Percentiles rank a stretch among this genome's conserved stretches.
phyloP scores from a whole-genome alignment of 2,329 filamentous ascomycete genomes.

The Gnomoniopsis sp. region DNA sequence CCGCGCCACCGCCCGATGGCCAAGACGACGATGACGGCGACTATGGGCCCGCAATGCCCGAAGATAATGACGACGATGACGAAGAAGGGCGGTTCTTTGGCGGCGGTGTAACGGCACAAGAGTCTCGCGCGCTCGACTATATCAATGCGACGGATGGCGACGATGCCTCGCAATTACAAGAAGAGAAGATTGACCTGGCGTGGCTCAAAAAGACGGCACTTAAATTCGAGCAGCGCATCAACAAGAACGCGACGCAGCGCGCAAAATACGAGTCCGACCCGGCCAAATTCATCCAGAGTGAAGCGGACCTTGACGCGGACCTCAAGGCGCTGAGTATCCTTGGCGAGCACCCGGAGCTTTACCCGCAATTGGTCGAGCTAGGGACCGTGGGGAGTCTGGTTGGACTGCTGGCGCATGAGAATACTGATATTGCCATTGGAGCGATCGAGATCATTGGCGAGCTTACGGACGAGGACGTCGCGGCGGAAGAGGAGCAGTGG shows the following conservation, averaged over 20 bases:
- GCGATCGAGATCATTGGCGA: constrained; percentile 87
- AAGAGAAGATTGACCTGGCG: constrained; percentile 75
- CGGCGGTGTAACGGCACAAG: constrained; percentile 77
- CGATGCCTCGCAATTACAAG: constrained; percentile 33
- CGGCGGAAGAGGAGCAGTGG: constrained; percentile 79
- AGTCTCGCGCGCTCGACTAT: constrained; percentile 82
- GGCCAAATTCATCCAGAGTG: constrained; percentile 76
- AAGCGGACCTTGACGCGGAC: constrained; percentile 85
- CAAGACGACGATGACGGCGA: constrained; percentile 48
- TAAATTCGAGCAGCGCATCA: constrained; percentile 86
- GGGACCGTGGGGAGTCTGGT: constrained; percentile 74
- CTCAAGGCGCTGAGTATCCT: constrained; percentile 85
- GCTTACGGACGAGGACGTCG: constrained; percentile 88
- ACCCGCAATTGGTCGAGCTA: constrained; percentile 73
- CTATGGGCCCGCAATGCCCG: constrained; percentile 41
- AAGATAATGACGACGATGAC: constrained; percentile 59
- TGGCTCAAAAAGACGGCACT: constrained; percentile 83
- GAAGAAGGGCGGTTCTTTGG: constrained; percentile 96
- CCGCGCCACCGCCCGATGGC: constrained; percentile 47
- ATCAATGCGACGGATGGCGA: constrained; percentile 62
- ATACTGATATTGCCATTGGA: constrained; percentile 92
- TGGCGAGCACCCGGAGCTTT: constrained; percentile 81
- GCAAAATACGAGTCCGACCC: constrained; percentile 80
- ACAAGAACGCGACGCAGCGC: constrained; percentile 83
- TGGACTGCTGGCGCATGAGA: constrained; percentile 84